Percentiles rank a stretch among this genome's conserved stretches.
Conservation (phyloP, 176 grass and related monocot species). For the Rhynchospora tenuis region DNA sequence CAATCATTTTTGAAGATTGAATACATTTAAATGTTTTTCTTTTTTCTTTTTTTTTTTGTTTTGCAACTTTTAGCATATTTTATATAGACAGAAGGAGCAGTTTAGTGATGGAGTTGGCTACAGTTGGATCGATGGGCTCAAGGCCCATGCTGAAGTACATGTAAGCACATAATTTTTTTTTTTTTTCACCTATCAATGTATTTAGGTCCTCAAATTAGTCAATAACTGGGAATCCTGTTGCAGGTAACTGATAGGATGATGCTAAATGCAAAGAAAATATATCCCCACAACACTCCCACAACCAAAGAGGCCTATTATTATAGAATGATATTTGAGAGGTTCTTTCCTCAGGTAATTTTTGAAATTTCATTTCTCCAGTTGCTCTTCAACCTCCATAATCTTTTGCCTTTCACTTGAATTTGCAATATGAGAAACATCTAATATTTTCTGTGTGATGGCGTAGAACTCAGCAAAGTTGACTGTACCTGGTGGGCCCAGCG, state of each 20-base stretch:
- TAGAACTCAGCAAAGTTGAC: constrained; percentile 62
- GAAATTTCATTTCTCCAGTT: not conserved
- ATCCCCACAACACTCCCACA: constrained; percentile 46
- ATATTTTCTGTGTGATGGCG: not conserved
- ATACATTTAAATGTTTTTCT: not conserved
- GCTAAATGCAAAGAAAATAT: constrained; percentile 52
- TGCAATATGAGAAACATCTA: not conserved
- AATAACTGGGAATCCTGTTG: constrained; percentile 11
- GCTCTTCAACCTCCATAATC: not conserved
- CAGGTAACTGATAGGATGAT: constrained; percentile 65
- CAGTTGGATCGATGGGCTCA: constrained; percentile 85
- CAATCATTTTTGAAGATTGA: not conserved
- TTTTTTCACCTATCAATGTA: not conserved
- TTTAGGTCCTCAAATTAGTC: not conserved
- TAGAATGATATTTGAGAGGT: constrained; percentile 88
- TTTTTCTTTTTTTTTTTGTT: not conserved
- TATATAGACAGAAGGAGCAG: constrained; percentile 89
- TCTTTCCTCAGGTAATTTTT: constrained; percentile 56
- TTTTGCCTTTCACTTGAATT: not conserved
- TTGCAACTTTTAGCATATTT: constrained; percentile 45
- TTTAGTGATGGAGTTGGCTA: constrained; percentile 90
- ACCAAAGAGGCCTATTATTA: constrained; percentile 86
- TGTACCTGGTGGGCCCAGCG: constrained; percentile 49
- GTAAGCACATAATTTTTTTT: constrained; percentile 15
- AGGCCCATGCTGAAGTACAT: constrained; percentile 47